Evolutionary conservation across 441 rosid species (phyloP).

Genomic region (Jatropha podagrica): DNA sequence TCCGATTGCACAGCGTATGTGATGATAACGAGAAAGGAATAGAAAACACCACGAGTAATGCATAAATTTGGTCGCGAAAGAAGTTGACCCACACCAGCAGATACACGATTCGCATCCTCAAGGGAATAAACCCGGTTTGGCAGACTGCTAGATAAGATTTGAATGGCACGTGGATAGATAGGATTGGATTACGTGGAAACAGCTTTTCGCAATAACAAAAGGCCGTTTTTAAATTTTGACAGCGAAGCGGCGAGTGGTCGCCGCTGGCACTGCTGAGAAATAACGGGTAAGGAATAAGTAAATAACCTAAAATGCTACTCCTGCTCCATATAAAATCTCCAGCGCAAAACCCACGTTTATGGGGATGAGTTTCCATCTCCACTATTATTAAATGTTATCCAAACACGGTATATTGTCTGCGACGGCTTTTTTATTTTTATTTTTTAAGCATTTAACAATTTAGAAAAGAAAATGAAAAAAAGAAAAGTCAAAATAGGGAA

Average conservation of each 20-base stretch:
- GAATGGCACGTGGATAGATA: conserved; percentile 22
- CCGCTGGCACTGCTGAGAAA: conserved; percentile 19
- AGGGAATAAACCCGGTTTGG: conserved; percentile 19
- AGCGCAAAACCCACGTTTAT: neutral
- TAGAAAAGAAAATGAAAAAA: too few species aligned
- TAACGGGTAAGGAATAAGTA: too few species aligned
- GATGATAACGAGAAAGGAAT: neutral
- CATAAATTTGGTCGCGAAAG: neutral
- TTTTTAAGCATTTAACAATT: too few species aligned
- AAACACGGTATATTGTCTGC: neutral
- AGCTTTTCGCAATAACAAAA: conserved; percentile 24
- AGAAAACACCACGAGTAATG: conserved; percentile 8
- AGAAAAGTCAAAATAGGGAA: neutral
- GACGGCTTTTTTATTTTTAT: neutral
- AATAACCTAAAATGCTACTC: too few species aligned
- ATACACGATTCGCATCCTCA: conserved; percentile 9
- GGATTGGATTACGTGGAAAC: conserved; percentile 1
- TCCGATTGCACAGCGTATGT: too few species aligned
- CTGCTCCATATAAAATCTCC: neutral
- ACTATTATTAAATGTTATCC: conserved; percentile 12
- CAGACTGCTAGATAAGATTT: neutral
- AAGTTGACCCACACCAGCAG: conserved; percentile 10
- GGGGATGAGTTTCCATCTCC: neutral
- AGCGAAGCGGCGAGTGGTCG: conserved; percentile 39
- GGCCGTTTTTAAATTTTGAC: conserved; percentile 17